A percentile compares a stretch with the other conserved stretches of the same genome.
These are phyloP conservation scores for Melastoma candidum DNA, from an alignment of 441 rosid genomes.

Conservation along the genomic window DNA sequence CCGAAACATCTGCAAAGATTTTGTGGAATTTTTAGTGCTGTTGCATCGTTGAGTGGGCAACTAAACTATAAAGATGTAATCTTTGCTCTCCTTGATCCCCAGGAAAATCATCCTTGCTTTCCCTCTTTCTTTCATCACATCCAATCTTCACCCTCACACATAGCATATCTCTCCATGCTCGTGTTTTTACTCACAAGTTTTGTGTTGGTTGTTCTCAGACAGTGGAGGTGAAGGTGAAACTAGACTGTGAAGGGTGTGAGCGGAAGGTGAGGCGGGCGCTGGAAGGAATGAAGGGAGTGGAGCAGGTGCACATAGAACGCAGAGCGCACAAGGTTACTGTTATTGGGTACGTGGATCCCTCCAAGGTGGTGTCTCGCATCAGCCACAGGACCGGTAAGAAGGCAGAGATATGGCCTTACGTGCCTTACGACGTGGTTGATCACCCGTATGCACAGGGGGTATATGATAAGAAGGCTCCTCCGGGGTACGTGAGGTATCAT, in stretches of 20 bases:
- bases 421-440: conserved; percentile 75
- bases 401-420: conserved; percentile 87
- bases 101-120: no score
- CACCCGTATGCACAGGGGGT: conserved; percentile 89
- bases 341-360: conserved; percentile 65
- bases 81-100: no score
- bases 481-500: conserved; percentile 82
- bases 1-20: no score
- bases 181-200: background rate
- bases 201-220: conserved; percentile 36
- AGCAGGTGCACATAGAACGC: conserved; percentile 61
- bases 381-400: conserved; percentile 81
- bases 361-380: conserved; percentile 63
- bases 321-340: conserved; percentile 77
- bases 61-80: no score
- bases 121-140: no score
- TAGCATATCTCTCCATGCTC: background rate
- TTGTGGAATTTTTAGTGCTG: no score
- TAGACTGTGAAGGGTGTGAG: conserved; percentile 96
- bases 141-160: no score
- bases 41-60: no score
- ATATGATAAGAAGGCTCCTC: conserved; percentile 76
- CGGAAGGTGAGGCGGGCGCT: conserved; percentile 62
- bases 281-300: conserved; percentile 85
- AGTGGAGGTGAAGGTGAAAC: conserved; percentile 76